phyloP scores from a whole-genome alignment of 768 basidiomycete genomes.

The Naganishia vishniacii region DNA sequence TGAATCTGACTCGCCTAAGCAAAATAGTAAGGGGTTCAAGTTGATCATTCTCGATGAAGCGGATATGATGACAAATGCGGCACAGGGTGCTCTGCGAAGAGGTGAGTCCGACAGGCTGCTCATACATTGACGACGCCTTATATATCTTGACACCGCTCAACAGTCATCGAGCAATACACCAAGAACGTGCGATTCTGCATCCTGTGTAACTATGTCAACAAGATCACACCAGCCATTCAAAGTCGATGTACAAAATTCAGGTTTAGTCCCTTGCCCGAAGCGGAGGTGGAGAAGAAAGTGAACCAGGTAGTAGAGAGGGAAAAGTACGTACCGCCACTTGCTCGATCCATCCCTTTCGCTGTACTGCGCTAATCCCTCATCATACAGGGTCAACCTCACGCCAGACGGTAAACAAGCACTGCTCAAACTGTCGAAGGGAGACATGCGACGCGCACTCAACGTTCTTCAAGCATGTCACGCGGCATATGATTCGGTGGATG shows the following conservation, averaged over 20 bases:
- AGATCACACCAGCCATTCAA: constrained; percentile 95
- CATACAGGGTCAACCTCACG: constrained; percentile 71
- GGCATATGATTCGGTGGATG: constrained; percentile 81
- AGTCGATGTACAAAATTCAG: constrained; percentile 96
- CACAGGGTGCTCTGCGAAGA: constrained; percentile 90
- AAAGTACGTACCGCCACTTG: constrained; percentile 55
- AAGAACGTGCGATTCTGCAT: constrained; percentile 99
- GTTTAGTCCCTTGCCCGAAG: constrained; percentile 82
- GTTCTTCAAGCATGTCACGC: constrained; percentile 97
- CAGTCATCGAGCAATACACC: constrained; percentile 95
- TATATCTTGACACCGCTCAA: not conserved
- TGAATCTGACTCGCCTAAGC: not conserved
- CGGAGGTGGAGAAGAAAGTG: constrained; percentile 78
- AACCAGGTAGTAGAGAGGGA: constrained; percentile 74
- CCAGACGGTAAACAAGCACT: constrained; percentile 81
- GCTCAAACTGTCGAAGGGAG: constrained; percentile 85
- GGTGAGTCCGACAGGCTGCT: constrained; percentile 40
- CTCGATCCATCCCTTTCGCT: not conserved
- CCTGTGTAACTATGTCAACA: constrained; percentile 99
- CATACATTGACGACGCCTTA: not conserved
- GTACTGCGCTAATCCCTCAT: constrained; percentile 7
- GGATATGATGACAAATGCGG: constrained; percentile 99
- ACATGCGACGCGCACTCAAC: constrained; percentile 95
- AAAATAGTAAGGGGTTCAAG: constrained; percentile 77
- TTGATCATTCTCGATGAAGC: constrained; percentile 97